Evolutionary conservation across 2,329 filamentous ascomycete species (phyloP), one percentile per base, ranked within the genome.

Genomic region (Acephala macrosclerotiorum): DNA sequence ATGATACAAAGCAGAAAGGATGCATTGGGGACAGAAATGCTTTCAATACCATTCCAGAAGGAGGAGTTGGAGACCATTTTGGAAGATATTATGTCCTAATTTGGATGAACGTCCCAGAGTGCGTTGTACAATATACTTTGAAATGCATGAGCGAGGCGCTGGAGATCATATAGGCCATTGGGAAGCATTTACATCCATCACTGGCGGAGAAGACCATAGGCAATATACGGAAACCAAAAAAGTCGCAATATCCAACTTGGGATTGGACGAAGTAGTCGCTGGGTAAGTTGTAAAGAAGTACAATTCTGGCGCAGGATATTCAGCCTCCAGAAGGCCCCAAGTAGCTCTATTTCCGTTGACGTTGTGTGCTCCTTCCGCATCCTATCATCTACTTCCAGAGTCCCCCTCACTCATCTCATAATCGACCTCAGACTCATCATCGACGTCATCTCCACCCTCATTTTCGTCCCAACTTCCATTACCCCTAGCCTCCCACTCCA

Each of bases 1-100:
- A 98, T 99, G 89, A 91, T 99, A 69, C 93, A 93, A 63, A 96
- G 92, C 68, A 88, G 89, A 68, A 95, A 95, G 75, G 95, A 99
- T 77, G 86, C 87, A 0, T 82, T 94, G 64, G 96, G 96, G 2
- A 94, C 91, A 2, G 96, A 98, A 77, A 82, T 96, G 60, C 79
- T 99, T 56, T 91, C 92, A 71, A 87, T 97, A 16, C 96, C 96
- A 0, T 93, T 98, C 75, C 85, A 90, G 51, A 91, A 90, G 71
- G 94, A 97, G 70, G 96, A 99, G 79, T 83, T 98, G 75, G 95
- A 97, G 78, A 89, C 86, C 1, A 91, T 97, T 56, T 78, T 98
- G 68, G 95, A 97, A 75, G 96, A 98, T 66, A 77, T 87, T 64
- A 79, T 81, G 75, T 70, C 70, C 36, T 73, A 63, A n/a, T 9